Evolutionary conservation across 192 early-diverging fungal genomes (phyloP).

Genomic region (Backusella sp.): DNA sequence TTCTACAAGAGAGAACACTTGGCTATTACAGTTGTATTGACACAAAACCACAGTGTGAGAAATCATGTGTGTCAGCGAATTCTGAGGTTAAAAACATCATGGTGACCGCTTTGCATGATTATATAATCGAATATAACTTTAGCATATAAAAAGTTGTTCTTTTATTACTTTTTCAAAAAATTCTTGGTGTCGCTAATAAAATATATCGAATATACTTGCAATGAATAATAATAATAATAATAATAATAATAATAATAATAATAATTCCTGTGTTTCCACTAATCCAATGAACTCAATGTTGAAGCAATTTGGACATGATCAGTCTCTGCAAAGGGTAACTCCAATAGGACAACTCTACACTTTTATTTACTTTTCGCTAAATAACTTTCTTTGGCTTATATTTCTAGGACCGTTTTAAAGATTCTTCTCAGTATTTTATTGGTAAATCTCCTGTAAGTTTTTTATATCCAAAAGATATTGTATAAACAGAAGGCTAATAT

Average conservation of each 20-base stretch:
- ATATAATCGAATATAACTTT: background rate
- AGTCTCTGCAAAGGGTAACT: conserved; percentile 70
- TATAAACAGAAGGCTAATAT: background rate
- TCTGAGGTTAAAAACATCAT: background rate
- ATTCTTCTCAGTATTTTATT: background rate
- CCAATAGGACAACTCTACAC: too few relatives aligned
- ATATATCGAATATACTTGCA: background rate
- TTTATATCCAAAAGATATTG: background rate
- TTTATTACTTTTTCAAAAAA: background rate
- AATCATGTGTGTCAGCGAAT: background rate
- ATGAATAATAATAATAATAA: conserved; percentile 33
- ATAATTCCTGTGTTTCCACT: conserved; percentile 64
- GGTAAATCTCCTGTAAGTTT: background rate
- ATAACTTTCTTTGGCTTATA: background rate
- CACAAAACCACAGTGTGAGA: background rate
- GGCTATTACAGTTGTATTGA: background rate
- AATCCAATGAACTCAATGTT: conserved; percentile 76
- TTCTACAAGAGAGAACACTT: background rate
- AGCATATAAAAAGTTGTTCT: background rate
- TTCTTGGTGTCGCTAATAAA: background rate
- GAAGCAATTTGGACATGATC: conserved; percentile 78
- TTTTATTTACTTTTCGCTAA: background rate
- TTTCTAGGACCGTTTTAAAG: conserved; percentile 26
- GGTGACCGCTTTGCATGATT: background rate
- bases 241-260: conserved; percentile 42